These are phyloP conservation scores for Solanum tacnaense DNA, from an alignment of 257 asterid genomes.

Conservation along the genomic window DNA sequence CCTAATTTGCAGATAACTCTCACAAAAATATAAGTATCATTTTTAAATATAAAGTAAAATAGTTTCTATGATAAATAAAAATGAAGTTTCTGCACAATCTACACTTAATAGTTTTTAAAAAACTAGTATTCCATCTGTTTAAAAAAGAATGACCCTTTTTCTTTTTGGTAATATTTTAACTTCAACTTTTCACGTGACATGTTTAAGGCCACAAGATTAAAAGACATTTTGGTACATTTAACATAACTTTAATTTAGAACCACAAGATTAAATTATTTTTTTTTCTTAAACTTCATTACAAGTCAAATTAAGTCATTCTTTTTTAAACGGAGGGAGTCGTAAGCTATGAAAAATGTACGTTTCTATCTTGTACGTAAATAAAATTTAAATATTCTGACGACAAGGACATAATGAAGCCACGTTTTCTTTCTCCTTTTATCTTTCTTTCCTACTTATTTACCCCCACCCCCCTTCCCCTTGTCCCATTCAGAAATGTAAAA, in stretches of 20 bases:
- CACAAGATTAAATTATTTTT: too few relatives aligned
- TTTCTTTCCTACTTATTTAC: too few relatives aligned
- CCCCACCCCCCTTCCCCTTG: too few relatives aligned
- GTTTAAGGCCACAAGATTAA: too few relatives aligned
- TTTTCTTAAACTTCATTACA: too few relatives aligned
- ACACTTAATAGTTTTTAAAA: neutral
- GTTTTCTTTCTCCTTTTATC: neutral
- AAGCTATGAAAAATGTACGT: neutral
- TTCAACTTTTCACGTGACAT: too few relatives aligned
- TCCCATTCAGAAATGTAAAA: neutral
- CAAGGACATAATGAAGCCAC: neutral
- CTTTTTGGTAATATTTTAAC: too few relatives aligned
- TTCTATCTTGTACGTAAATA: neutral
- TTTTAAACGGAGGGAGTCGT: too few relatives aligned
- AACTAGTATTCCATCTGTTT: fast-evolving
- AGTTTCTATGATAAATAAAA: neutral
- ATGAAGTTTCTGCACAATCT: neutral
- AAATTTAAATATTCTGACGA: neutral
- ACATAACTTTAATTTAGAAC: too few relatives aligned
- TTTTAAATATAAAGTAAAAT: neutral
- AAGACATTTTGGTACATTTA: too few relatives aligned
- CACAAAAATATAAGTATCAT: neutral
- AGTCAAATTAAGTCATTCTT: fast-evolving
- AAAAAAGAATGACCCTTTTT: too few relatives aligned
- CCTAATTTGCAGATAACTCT: neutral